Percentiles rank a stretch among this genome's conserved stretches.
Evolutionary conservation across 2,329 filamentous ascomycete genomes (phyloP).

Genomic region (Ophiosphaerella korrae): DNA sequence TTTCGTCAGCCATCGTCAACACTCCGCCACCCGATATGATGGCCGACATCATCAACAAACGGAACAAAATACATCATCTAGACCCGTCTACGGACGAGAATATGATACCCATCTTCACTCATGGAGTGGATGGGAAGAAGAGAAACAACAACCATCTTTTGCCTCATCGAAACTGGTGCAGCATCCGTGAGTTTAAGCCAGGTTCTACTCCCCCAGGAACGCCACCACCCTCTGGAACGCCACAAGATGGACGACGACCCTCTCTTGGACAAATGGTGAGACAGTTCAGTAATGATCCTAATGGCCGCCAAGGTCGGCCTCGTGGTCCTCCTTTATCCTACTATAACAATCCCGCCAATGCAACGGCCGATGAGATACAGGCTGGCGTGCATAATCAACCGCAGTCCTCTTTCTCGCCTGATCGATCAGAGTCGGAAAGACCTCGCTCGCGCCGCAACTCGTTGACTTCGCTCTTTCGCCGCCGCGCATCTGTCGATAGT

Average conservation of each 20-base stretch:
- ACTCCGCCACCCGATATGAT: conserved; percentile 85
- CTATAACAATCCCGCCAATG: conserved; percentile 45
- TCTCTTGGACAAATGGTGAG: conserved; percentile 50
- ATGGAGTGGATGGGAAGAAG: conserved; percentile 85
- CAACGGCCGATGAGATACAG: conserved; percentile 38
- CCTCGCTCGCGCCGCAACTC: conserved; percentile 43
- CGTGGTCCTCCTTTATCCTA: conserved; percentile 46
- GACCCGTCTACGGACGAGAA: conserved; percentile 82
- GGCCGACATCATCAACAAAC: conserved; percentile 89
- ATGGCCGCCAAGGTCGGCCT: conserved; percentile 30
- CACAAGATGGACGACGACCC: conserved; percentile 25
- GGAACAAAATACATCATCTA: conserved; percentile 76
- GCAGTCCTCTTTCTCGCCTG: conserved; percentile 45
- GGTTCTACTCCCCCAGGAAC: conserved; percentile 75
- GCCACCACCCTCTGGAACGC: conserved; percentile 45
- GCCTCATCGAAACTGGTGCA: conserved; percentile 93
- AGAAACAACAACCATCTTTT: conserved; percentile 90
- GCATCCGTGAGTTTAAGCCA: conserved; percentile 82
- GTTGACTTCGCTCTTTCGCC: conserved; percentile 40
- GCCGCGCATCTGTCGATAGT: conserved; percentile 39
- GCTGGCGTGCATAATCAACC: conserved; percentile 26
- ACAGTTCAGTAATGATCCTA: conserved; percentile 43
- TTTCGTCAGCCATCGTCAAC: conserved; percentile 94
- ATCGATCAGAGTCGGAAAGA: conserved; percentile 33
- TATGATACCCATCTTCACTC: conserved; percentile 91